Base-by-base conservation (phyloP, 345 rosid species). In the Sonneratia caseolaris region DNA sequence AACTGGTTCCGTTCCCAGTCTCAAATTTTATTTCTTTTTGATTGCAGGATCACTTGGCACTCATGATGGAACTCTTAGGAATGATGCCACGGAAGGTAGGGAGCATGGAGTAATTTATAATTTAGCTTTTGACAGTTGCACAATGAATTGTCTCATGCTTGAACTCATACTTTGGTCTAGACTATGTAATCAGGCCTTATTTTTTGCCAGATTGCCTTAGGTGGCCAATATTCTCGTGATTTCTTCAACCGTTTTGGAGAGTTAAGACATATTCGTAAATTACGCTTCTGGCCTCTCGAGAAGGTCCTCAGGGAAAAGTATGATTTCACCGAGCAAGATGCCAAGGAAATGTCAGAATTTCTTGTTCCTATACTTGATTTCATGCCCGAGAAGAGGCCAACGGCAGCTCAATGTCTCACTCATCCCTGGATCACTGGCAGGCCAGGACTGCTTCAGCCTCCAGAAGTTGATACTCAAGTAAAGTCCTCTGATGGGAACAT, bases 11-110 rank as follows among this genome's bases (percentile, higher is more conserved):
- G 21, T 21, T n/a, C 38, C 16, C 3, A n/a, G 53, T 1, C 22
- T 16, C 32, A 3, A 35, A 13, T 22, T 69, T 53, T 27, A 18
- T 64, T 72, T 7, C 62, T 76, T 48, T 56, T 61, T 42, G 35
- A 35, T 78, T 76, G 32, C 86, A 94, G 98, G 98, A 94, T 83
- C 98, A 94, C 85, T 82, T 91, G 80, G 98, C 98, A 72, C 81
- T 94, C 80, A 94, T 90, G 98, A 91, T 91, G 97, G 97, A 94
- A 83, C 97, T 94, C 75, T 79, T 88, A 24, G 97, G 96, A 27
- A 70, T 74, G 87, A 94, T 91, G 84, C 96, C 98, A 14, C 85
- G 91, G 66, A 91, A 91, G 98, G 98, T 94, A 79, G 72, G 73
- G 32, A 62, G 38, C 1, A 12, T n/a, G 37, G 11, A 6, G 12